Evolutionary conservation across 78 protist species (phyloP).

Genomic region (Bodo saltans): DNA sequence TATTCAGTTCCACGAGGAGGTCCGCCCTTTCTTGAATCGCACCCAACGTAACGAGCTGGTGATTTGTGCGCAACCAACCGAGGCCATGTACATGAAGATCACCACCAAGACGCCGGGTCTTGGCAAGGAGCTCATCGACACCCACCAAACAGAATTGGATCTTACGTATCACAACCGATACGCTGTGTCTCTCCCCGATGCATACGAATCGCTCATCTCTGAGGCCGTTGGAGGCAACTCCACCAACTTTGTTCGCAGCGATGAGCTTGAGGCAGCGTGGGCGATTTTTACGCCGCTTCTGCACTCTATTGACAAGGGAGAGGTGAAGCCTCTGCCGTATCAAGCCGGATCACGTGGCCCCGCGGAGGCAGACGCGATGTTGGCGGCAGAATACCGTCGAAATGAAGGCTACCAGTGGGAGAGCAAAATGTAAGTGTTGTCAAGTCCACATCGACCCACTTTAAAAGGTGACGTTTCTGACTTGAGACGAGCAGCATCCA

Average conservation of each 20-base stretch:
- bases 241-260: slow-evolving; percentile 71
- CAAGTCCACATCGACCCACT: too few species aligned
- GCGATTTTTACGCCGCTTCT: slow-evolving; percentile 85
- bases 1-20: slow-evolving; percentile 67
- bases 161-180: slow-evolving; percentile 67
- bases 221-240: slow-evolving; percentile 77
- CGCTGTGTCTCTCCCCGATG: slow-evolving; percentile 73
- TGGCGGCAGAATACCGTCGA: not conserved
- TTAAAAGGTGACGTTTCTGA: too few species aligned
- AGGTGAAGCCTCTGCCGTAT: slow-evolving; percentile 58
- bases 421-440: too few species aligned
- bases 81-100: slow-evolving; percentile 86
- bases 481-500: too few species aligned
- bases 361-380: slow-evolving; percentile 18
- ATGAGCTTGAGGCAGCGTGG: slow-evolving; percentile 93
- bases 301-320: slow-evolving; percentile 49
- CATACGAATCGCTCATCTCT: slow-evolving; percentile 85
- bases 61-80: slow-evolving; percentile 89
- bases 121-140: not conserved
- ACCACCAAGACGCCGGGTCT: slow-evolving; percentile 80
- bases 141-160: slow-evolving; percentile 79
- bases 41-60: slow-evolving; percentile 79
- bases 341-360: slow-evolving; percentile 60
- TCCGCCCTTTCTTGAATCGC: not conserved
- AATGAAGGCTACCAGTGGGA: not conserved